Evolutionary conservation across 148 eudicot genomes (phyloP), one percentile per base, ranked within the genome.

Genomic region (Gaultheria prostrata): DNA sequence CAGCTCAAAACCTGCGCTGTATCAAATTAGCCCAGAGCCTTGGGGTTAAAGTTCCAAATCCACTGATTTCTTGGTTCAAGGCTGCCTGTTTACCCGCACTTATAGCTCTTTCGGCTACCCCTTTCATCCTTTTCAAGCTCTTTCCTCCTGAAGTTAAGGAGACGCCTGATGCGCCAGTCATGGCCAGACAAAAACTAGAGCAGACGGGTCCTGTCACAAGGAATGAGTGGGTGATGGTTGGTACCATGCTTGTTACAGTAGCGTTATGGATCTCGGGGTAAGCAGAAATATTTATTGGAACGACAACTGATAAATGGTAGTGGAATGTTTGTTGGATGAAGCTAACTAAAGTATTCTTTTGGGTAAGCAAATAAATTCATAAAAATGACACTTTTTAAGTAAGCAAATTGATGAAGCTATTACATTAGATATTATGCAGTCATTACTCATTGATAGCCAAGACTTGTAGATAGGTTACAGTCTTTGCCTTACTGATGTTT

Each of bases 1-100:
- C 98, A 80, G 98, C 98, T 89, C 98, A 95, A 93, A 95, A 95
- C 86, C 89, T 95, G 69, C 81, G 94, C 75, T 92, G 98, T 85
- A 90, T 95, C 80, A 93, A 95, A 82, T 83, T 95, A 80, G 98
- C 98, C 0, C 92, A 95, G 86, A 95, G 93, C 83, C 95, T 95
- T 73, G 98, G 98, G 76, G 95, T 95, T 11, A 87, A 86, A 65
- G 88, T 95, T 78, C 85, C 88, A 15, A 92, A 87, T 75, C 93
- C 94, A 26, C 94, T 98, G 98, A 80, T 94, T 76, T 76, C 91
- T 76, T 95, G 98, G 98, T 90, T 95, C 77, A 93, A 94, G 89
- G 87, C 90, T 82, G 94, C 98, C 59, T 78, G 93, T 88, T 61
- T 95, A 78, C 98, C 98, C 6, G 98, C 98, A 39, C n/a, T 91